Percentiles rank a stretch among this genome's conserved stretches.
Evolutionary conservation across 2,329 filamentous ascomycete species (phyloP).

Genomic region (Kalaharituber pfeilii): DNA sequence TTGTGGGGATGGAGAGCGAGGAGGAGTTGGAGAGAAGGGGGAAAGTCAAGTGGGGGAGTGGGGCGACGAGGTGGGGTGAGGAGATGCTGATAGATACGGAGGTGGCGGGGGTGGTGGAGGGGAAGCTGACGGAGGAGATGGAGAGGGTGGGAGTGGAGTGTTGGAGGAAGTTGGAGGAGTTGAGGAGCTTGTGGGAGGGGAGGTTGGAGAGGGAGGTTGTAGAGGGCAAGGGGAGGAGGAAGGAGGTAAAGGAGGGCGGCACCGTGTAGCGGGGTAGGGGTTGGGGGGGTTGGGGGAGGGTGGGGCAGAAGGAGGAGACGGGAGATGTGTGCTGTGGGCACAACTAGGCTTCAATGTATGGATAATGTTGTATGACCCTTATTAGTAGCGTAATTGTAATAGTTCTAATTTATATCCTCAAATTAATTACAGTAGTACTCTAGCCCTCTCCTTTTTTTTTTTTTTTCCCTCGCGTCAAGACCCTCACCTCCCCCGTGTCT

Average conservation of each 20-base stretch:
- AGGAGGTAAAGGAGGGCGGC: not conserved
- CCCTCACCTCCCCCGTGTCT: no score
- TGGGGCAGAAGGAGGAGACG: no score
- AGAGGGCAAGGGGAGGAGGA: conserved; percentile 21
- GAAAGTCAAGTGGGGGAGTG: conserved; percentile 69
- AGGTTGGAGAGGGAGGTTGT: conserved; percentile 37
- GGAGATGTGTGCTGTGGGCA: no score
- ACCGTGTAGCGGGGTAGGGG: no score
- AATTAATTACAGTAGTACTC: not conserved
- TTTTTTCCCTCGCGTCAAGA: not conserved
- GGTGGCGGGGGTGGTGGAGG: conserved; percentile 68
- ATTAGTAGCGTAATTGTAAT: not conserved
- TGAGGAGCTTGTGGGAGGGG: conserved; percentile 50
- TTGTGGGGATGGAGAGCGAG: conserved; percentile 50
- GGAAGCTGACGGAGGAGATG: conserved; percentile 44
- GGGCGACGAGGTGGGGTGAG: conserved; percentile 41
- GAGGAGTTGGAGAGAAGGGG: conserved; percentile 40
- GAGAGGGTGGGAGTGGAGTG: conserved; percentile 41
- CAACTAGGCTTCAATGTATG: no score
- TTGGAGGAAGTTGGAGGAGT: conserved; percentile 55
- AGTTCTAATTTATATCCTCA: not conserved
- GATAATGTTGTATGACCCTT: not conserved
- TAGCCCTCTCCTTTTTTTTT: not conserved
- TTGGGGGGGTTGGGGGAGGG: no score
- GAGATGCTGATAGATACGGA: conserved; percentile 57